phyloP scores from a whole-genome alignment of 2,329 filamentous ascomycete genomes.

The Geosmithia putterillii region DNA sequence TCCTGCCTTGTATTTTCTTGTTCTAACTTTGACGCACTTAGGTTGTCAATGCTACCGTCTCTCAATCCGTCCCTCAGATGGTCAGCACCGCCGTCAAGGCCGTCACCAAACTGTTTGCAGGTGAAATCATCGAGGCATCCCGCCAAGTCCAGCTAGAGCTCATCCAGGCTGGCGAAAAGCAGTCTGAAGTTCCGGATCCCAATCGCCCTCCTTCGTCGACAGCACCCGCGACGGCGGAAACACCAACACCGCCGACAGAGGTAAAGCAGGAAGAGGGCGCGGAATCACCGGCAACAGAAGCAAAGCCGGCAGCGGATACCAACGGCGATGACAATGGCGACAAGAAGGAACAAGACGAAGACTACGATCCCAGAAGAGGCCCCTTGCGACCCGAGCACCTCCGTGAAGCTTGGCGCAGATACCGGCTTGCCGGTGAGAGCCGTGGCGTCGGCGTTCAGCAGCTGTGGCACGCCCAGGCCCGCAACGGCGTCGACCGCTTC shows the following conservation, averaged over 20 bases:
- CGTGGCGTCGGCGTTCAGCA: slow-evolving; percentile 48
- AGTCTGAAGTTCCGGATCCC: slow-evolving; percentile 36
- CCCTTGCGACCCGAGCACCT: slow-evolving; percentile 65
- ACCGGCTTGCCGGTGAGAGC: slow-evolving; percentile 50
- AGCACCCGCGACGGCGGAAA: slow-evolving; percentile 2
- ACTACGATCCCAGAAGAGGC: slow-evolving; percentile 24
- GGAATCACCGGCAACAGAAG: background rate
- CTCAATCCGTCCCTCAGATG: slow-evolving; percentile 62
- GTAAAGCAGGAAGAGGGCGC: background rate
- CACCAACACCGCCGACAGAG: slow-evolving; percentile 1
- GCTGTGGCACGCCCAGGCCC: slow-evolving; percentile 49
- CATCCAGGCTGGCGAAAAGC: slow-evolving; percentile 46
- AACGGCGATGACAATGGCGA: slow-evolving; percentile 7
- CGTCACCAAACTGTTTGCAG: slow-evolving; percentile 66
- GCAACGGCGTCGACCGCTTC: slow-evolving; percentile 48
- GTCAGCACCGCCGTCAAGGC: slow-evolving; percentile 66
- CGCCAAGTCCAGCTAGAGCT: slow-evolving; percentile 61
- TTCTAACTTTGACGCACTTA: slow-evolving; percentile 12
- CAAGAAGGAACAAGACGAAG: slow-evolving; percentile 2
- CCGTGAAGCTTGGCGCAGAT: slow-evolving; percentile 58
- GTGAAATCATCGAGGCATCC: slow-evolving; percentile 62
- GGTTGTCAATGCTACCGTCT: slow-evolving; percentile 71
- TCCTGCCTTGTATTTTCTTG: background rate
- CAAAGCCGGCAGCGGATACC: background rate
- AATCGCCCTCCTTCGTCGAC: slow-evolving; percentile 6